Conservation (phyloP, 257 asterid species). For the Coffea canephora region DNA sequence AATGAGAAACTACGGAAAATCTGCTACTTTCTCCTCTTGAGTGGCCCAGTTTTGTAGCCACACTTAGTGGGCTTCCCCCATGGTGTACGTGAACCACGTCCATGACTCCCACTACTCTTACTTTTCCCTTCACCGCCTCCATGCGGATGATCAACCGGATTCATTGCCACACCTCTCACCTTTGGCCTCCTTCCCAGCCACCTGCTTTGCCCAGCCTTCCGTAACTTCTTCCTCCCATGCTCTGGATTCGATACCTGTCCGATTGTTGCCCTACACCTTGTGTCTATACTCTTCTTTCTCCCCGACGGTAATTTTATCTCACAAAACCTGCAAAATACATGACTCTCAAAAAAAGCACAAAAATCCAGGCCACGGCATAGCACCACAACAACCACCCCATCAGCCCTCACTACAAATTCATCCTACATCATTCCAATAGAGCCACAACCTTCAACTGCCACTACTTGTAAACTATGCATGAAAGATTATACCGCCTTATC, state of each 20-base stretch:
- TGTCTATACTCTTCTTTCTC: constrained; percentile 60
- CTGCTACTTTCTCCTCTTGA: constrained; percentile 45
- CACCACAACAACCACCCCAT: neutral
- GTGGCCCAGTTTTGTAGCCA: constrained; percentile 80
- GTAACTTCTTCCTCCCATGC: constrained; percentile 60
- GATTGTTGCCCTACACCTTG: constrained; percentile 62
- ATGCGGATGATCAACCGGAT: constrained; percentile 81
- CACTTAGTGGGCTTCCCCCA: constrained; percentile 90
- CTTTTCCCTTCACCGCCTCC: constrained; percentile 97
- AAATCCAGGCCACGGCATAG: neutral
- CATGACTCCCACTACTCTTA: constrained; percentile 79
- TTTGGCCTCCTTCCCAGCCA: constrained; percentile 77
- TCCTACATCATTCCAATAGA: no score
- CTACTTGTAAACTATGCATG: neutral
- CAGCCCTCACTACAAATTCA: no score
- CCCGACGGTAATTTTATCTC: constrained; percentile 75
- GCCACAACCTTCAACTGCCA: no score
- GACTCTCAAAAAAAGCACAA: neutral
- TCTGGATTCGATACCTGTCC: constrained; percentile 60
- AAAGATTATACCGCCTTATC: neutral
- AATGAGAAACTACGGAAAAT: no score
- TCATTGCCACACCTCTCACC: constrained; percentile 94
- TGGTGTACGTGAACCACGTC: constrained; percentile 59
- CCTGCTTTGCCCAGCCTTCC: constrained; percentile 79
- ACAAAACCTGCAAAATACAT: constrained; percentile 41